Conservation (phyloP, 2,329 filamentous ascomycete species). For the Colletotrichum acutatum region DNA sequence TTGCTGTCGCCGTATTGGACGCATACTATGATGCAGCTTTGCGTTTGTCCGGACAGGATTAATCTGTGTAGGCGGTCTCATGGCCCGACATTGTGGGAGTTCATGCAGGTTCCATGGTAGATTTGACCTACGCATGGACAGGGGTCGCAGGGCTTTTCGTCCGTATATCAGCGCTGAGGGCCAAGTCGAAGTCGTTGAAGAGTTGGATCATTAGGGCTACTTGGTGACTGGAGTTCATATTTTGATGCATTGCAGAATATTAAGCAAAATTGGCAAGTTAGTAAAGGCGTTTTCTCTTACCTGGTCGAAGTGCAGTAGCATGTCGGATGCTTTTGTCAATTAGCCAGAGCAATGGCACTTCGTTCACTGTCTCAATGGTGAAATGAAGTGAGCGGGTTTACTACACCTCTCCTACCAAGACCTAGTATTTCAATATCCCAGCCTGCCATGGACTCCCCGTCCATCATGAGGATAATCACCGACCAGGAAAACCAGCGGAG, state of each 20-base stretch:
- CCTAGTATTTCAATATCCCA: no score
- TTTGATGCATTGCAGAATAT: no score
- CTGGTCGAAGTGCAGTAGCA: neutral
- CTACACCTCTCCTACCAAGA: no score
- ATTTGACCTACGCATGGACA: neutral
- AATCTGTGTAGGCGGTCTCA: conserved; percentile 1
- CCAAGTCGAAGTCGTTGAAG: neutral
- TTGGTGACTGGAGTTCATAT: neutral
- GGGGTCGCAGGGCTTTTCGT: neutral
- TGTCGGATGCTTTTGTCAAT: neutral
- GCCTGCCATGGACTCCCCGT: no score
- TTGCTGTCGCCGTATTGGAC: neutral
- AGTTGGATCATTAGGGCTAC: neutral
- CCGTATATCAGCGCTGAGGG: neutral
- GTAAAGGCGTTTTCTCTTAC: neutral
- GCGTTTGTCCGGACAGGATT: neutral
- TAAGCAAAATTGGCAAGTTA: neutral
- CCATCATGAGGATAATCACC: no score
- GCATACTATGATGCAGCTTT: neutral
- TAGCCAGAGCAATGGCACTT: neutral
- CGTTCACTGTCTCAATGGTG: neutral
- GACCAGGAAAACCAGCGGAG: no score
- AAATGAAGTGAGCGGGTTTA: neutral
- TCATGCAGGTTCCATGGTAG: neutral
- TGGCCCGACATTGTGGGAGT: conserved; percentile 8